Conservation (phyloP, 2,329 filamentous ascomycete species). For the Chaetomiaceae sp. region DNA sequence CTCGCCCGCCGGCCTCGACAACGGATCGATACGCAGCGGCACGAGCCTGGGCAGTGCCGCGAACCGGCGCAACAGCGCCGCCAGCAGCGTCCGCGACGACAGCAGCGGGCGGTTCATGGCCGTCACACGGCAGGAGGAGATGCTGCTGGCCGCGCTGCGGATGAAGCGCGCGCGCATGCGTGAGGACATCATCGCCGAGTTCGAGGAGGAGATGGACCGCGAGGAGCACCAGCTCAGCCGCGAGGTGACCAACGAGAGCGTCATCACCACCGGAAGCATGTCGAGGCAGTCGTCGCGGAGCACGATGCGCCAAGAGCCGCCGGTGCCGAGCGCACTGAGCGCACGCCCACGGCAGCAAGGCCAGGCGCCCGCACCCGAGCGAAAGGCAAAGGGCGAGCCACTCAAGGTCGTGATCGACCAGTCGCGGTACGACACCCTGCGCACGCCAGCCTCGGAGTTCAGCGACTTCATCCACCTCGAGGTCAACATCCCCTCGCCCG, state of each 20-base stretch:
- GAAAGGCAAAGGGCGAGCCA: not conserved
- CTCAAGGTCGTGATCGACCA: not conserved
- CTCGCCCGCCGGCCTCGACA: conserved; percentile 20
- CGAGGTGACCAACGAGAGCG: conserved; percentile 21
- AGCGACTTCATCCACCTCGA: conserved; percentile 23
- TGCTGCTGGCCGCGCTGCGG: conserved; percentile 53
- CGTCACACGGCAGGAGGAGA: conserved; percentile 55
- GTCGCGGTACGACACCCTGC: not conserved
- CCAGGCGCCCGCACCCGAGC: not conserved
- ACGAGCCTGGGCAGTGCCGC: conserved; percentile 20
- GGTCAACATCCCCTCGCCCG: not conserved
- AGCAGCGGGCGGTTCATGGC: conserved; percentile 48
- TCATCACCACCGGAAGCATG: conserved; percentile 16
- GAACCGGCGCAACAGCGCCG: conserved; percentile 19
- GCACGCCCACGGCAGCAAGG: conserved; percentile 20
- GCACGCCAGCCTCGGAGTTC: conserved; percentile 20
- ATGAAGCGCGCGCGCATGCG: conserved; percentile 55
- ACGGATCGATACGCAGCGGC: conserved; percentile 33
- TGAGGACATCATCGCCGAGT: conserved; percentile 42
- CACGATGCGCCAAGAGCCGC: conserved; percentile 26
- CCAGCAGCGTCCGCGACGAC: conserved; percentile 26
- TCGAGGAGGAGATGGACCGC: conserved; percentile 34
- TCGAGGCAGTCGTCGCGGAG: conserved; percentile 25
- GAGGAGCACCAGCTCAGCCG: conserved; percentile 20
- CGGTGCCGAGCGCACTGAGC: conserved; percentile 12